These are phyloP conservation scores for Plasmodium coatneyi DNA, from an alignment of 169 alveolate genomes.

Conservation along the genomic window DNA sequence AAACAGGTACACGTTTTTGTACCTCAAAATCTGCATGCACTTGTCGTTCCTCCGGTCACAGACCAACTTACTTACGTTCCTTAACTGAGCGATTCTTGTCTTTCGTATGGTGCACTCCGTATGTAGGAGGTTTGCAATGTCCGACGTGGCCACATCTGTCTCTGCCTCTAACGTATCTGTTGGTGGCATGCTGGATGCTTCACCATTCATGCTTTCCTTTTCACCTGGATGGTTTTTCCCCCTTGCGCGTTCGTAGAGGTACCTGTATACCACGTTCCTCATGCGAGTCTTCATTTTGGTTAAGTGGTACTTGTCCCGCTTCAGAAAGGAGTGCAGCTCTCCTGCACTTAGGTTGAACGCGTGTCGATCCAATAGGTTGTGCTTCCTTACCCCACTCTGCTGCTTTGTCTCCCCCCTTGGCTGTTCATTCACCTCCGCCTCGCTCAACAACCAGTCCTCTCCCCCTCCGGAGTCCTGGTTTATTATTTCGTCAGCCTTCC, in stretches of 20 bases:
- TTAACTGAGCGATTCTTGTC: not conserved
- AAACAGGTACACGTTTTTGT: constrained; percentile 30
- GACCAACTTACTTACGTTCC: constrained; percentile 10
- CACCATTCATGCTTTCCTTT: not conserved
- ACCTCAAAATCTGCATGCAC: constrained; percentile 3
- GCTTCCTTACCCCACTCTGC: not conserved
- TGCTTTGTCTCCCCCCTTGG: not conserved
- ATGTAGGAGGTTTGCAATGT: constrained; percentile 16
- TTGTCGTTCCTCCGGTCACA: constrained; percentile 4
- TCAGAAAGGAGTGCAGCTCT: constrained; percentile 12
- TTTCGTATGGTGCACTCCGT: constrained; percentile 45
- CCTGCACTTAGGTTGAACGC: not conserved
- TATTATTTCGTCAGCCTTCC: constrained; percentile 43
- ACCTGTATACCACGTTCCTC: constrained; percentile 29
- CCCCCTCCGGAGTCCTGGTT: not conserved
- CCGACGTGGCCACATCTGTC: not conserved
- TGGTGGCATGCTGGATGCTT: not conserved
- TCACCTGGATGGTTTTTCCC: not conserved
- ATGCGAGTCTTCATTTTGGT: constrained; percentile 31
- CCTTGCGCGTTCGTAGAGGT: not conserved
- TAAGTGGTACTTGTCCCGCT: constrained; percentile 10
- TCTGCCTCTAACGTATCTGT: not conserved
- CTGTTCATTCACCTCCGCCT: not conserved
- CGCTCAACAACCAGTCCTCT: constrained; percentile 48
- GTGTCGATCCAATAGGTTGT: not conserved